Evolutionary conservation across 1,284 basidiomycete species (phyloP).

Genomic region (Cryptococcus amylolentus): DNA sequence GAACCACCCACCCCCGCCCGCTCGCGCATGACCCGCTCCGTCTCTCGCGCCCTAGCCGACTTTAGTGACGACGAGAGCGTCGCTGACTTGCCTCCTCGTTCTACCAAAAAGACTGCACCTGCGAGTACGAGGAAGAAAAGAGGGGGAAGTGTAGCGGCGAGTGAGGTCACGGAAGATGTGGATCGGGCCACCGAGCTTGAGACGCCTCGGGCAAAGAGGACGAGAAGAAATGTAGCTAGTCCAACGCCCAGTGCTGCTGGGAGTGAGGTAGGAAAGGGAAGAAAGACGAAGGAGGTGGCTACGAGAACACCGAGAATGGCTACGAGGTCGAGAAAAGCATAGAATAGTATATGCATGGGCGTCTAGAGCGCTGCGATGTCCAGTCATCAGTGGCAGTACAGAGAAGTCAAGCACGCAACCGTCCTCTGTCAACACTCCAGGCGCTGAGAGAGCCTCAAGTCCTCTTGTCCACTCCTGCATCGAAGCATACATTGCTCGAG

Average conservation of each 20-base stretch:
- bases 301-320: slow-evolving; percentile 25
- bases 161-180: slow-evolving; percentile 21
- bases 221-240: slow-evolving; percentile 33
- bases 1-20: slow-evolving; percentile 9
- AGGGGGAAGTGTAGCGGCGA: slow-evolving; percentile 16
- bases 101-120: slow-evolving; percentile 1
- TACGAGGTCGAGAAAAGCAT: slow-evolving; percentile 15
- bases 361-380: too few species aligned
- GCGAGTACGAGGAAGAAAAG: slow-evolving; percentile 9
- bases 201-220: slow-evolving; percentile 14
- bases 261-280: slow-evolving; percentile 10
- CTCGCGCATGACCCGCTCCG: slow-evolving; percentile 30
- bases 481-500: too few species aligned
- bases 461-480: too few species aligned
- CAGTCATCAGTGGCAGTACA: too few species aligned
- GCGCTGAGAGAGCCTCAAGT: too few species aligned
- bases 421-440: too few species aligned
- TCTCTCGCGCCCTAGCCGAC: slow-evolving; percentile 26
- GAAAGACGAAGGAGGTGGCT: slow-evolving; percentile 16
- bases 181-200: neutral
- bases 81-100: neutral
- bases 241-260: slow-evolving; percentile 39
- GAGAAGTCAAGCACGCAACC: too few species aligned
- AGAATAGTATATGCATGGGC: neutral
- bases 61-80: slow-evolving; percentile 21